Conservation (phyloP, 2,329 filamentous ascomycete genomes). For the Parafenestella ontariensis region DNA sequence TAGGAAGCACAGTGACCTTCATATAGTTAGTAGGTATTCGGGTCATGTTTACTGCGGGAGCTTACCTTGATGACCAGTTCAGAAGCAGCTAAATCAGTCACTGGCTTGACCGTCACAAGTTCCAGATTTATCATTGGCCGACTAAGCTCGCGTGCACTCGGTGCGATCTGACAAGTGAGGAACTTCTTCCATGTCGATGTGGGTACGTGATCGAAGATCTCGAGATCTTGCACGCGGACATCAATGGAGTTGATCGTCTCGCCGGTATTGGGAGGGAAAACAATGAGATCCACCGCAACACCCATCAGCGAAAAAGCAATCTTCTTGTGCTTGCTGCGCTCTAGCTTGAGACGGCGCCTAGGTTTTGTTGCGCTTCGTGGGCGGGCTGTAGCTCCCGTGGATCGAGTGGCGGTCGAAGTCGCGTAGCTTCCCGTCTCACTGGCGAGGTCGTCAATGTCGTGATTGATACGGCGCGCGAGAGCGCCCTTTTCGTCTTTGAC, state of each 20-base stretch:
- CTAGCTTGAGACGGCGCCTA: constrained; percentile 70
- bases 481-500: constrained; percentile 84
- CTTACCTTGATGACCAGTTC: constrained; percentile 84
- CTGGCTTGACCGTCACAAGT: constrained; percentile 84
- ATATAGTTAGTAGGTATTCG: constrained; percentile 10
- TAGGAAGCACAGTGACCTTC: constrained; percentile 73
- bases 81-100: constrained; percentile 82
- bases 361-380: constrained; percentile 50
- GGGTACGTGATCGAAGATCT: constrained; percentile 92
- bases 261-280: constrained; percentile 76
- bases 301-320: constrained; percentile 93
- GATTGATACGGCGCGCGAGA: constrained; percentile 83
- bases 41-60: constrained; percentile 48
- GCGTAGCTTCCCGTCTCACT: constrained; percentile 92
- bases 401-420: constrained; percentile 61
- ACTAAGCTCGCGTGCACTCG: constrained; percentile 83
- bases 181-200: constrained; percentile 99
- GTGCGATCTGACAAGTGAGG: constrained; percentile 88
- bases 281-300: constrained; percentile 80
- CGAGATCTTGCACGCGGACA: constrained; percentile 79
- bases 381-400: constrained; percentile 49
- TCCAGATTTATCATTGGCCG: constrained; percentile 91
- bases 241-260: constrained; percentile 91
- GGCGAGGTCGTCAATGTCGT: constrained; percentile 81
- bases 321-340: constrained; percentile 89